Evolutionary conservation across 2,329 filamentous ascomycete species (phyloP).

Genomic region (Clonostachys byssicola): DNA sequence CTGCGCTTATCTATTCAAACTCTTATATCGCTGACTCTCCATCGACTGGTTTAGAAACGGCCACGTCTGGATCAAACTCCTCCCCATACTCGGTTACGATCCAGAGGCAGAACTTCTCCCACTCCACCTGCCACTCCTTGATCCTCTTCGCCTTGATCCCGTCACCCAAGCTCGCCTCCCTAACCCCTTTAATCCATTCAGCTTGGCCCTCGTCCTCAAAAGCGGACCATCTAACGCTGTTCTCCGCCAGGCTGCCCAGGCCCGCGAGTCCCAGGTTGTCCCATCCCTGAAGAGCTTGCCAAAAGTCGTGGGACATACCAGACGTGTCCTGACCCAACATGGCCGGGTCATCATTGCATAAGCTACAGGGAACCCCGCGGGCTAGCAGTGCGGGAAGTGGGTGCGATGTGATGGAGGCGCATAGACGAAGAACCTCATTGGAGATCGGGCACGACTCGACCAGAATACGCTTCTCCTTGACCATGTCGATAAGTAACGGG

Average conservation of each 20-base stretch:
- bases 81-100: constrained; percentile 72
- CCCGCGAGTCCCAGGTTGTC: constrained; percentile 87
- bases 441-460: constrained; percentile 89
- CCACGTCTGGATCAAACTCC: constrained; percentile 46
- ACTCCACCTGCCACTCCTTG: constrained; percentile 74
- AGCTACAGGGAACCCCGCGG: constrained; percentile 75
- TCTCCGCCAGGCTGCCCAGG: constrained; percentile 83
- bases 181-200: constrained; percentile 70
- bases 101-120: constrained; percentile 91
- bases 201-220: constrained; percentile 74
- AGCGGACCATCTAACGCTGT: constrained; percentile 84
- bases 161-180: constrained; percentile 67
- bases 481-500: constrained; percentile 80
- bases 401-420: constrained; percentile 71
- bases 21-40: too few relatives aligned
- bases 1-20: too few relatives aligned
- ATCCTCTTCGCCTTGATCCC: constrained; percentile 69
- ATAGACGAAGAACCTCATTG: constrained; percentile 81
- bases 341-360: constrained; percentile 89
- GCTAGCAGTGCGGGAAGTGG: constrained; percentile 80
- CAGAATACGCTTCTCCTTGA: constrained; percentile 83
- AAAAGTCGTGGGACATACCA: constrained; percentile 89
- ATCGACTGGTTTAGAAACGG: too few relatives aligned
- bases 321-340: constrained; percentile 80
- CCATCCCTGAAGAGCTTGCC: constrained; percentile 88